Percentiles rank a stretch among this genome's conserved stretches.
These are phyloP conservation scores for Triticum timopheevii DNA, from an alignment of 176 grass and related monocot species.

Conservation along the genomic window DNA sequence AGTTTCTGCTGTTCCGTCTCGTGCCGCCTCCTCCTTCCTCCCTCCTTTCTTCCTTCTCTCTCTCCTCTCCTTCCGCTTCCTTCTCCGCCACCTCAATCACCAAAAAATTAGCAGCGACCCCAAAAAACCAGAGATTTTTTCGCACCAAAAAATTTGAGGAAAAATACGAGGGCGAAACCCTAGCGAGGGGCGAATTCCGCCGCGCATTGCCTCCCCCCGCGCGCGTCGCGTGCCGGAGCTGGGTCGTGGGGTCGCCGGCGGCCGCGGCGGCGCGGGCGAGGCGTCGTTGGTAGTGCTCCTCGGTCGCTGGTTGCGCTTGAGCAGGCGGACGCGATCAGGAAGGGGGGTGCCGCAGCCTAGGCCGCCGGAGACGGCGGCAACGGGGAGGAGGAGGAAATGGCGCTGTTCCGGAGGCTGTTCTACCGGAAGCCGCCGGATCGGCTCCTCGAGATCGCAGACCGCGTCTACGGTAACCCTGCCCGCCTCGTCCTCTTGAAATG, in stretches of 20 bases:
- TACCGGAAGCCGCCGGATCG: conserved; percentile 91
- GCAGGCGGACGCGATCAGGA: conserved; percentile 2
- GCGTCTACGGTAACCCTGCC: conserved; percentile 73
- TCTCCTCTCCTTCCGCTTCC: conserved; percentile 6
- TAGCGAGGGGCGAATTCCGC: conserved; percentile 22
- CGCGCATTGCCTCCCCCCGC: conserved; percentile 28
- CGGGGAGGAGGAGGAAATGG: conserved; percentile 52
- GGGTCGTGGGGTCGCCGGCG: conserved; percentile 13
- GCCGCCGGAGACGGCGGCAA: conserved; percentile 58
- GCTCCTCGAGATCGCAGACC: conserved; percentile 91
- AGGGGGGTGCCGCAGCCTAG: not conserved
- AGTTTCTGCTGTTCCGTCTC: not conserved
- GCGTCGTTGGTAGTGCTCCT: not conserved
- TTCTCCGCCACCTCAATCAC: conserved; percentile 32
- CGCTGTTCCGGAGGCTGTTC: conserved; percentile 96
- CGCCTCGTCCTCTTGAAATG: not conserved
- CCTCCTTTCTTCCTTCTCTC: not conserved
- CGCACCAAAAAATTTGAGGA: not conserved
- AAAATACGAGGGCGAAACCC: conserved; percentile 32
- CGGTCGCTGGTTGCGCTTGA: not conserved
- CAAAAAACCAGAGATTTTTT: conserved; percentile 19
- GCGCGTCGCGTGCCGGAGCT: conserved; percentile 16
- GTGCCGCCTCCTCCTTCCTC: conserved; percentile 1
- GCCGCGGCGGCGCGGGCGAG: not conserved
- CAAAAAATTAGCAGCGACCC: not conserved